A percentile compares a stretch with the other conserved stretches of the same genome.
Conservation (phyloP, 139 green algal genomes). For the Chlorella ohadii region DNA sequence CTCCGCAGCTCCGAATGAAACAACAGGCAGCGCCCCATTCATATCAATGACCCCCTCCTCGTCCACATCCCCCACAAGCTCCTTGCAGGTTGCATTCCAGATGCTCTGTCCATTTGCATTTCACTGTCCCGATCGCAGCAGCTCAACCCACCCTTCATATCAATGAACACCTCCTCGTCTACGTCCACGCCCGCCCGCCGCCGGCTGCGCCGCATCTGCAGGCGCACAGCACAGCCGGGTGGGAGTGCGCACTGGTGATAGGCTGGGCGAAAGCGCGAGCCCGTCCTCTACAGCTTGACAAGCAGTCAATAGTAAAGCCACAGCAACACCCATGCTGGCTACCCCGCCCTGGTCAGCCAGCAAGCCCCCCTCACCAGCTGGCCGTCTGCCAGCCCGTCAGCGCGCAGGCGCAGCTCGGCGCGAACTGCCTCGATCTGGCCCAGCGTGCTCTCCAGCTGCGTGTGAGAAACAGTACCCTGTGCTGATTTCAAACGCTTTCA, state of each 20-base stretch:
- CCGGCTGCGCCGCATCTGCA: conserved; percentile 39
- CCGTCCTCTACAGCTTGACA: too few relatives aligned
- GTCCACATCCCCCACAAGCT: conserved; percentile 27
- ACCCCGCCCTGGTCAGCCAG: not conserved
- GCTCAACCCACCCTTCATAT: conserved; percentile 1
- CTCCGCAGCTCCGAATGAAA: not conserved
- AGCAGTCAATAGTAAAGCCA: too few relatives aligned
- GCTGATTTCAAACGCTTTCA: too few relatives aligned
- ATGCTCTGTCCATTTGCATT: too few relatives aligned
- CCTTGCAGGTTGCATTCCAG: too few relatives aligned
- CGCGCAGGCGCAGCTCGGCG: conserved; percentile 5
- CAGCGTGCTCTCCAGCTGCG: conserved; percentile 8
- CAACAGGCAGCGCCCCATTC: not conserved
- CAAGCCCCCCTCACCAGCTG: not conserved
- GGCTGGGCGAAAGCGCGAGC: too few relatives aligned
- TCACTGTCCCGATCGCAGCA: not conserved
- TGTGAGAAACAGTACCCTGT: too few relatives aligned
- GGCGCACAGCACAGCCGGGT: too few relatives aligned
- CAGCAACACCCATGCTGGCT: not conserved
- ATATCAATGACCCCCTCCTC: conserved; percentile 27
- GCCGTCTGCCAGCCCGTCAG: not conserved
- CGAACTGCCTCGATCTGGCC: not conserved
- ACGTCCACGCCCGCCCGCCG: conserved; percentile 38
- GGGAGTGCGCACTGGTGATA: too few relatives aligned
- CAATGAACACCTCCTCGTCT: conserved; percentile 29